phyloP scores from a whole-genome alignment of 2,329 filamentous ascomycete species.

The Neospermospora avenae region DNA sequence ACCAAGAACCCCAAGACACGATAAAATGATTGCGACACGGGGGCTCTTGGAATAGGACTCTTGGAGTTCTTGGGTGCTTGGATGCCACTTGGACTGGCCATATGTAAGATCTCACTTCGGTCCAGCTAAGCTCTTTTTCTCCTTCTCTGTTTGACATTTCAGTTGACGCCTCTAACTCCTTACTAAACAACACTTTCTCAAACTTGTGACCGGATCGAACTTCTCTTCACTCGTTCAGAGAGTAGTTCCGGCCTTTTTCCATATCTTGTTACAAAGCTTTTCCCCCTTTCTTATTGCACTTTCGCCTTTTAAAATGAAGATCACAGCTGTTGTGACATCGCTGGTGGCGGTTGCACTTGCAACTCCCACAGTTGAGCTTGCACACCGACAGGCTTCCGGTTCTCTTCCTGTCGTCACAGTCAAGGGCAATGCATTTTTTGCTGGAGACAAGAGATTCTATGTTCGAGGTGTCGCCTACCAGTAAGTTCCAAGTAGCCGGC shows the following conservation, averaged over 20 bases:
- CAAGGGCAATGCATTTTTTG: conserved; percentile 35
- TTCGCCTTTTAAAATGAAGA: conserved; percentile 24
- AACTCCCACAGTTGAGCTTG: conserved; percentile 16
- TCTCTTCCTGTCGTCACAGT: conserved; percentile 23
- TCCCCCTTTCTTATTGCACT: neutral
- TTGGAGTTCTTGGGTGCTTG: conserved; percentile 2
- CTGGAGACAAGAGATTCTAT: conserved; percentile 44
- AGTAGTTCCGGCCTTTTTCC: conserved; percentile 1
- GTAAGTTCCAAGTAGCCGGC: neutral
- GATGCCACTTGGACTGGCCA: neutral
- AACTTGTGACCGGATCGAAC: conserved; percentile 2
- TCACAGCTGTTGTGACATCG: conserved; percentile 22
- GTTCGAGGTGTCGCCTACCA: conserved; percentile 64
- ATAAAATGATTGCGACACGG: conserved; percentile 1
- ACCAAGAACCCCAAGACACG: neutral
- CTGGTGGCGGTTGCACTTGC: conserved; percentile 23
- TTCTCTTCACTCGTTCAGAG: conserved; percentile 12
- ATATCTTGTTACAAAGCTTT: neutral
- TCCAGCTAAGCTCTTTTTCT: neutral
- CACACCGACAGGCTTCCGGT: conserved; percentile 18
- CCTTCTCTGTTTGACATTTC: neutral
- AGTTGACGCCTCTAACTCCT: neutral
- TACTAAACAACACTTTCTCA: neutral
- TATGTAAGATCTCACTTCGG: neutral
- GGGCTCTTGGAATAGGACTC: neutral